Percentiles rank a stretch among this genome's conserved stretches.
phyloP scores from a whole-genome alignment of 1,284 basidiomycete species.

The Ganoderma sinense region DNA sequence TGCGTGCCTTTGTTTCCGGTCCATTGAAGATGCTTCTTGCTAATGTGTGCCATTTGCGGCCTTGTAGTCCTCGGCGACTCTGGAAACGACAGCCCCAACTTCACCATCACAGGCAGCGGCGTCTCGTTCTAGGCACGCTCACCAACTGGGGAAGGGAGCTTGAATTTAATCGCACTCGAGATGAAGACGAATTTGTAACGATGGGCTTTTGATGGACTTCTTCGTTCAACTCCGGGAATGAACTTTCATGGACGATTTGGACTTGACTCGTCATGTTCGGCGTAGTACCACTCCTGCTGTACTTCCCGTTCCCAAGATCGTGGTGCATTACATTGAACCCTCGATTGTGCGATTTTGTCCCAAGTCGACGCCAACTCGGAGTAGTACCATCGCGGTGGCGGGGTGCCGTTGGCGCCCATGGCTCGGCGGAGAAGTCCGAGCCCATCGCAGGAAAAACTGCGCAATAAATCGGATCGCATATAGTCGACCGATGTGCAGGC shows the following conservation, averaged over 20 bases:
- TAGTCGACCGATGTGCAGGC: background rate
- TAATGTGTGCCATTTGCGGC: background rate
- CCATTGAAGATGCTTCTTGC: background rate
- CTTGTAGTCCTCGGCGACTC: conserved; percentile 35
- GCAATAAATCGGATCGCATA: background rate
- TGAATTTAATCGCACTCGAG: background rate
- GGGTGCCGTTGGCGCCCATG: too few species aligned
- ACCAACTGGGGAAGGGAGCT: background rate
- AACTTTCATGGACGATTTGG: background rate
- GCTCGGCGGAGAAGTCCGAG: background rate
- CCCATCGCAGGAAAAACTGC: background rate
- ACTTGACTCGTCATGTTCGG: background rate
- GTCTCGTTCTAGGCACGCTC: background rate
- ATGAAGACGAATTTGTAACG: background rate
- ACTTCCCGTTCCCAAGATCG: background rate
- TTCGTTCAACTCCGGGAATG: background rate
- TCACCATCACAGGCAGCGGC: conserved; percentile 23
- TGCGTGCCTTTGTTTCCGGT: background rate
- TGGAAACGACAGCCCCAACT: conserved; percentile 32
- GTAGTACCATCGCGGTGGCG: too few species aligned
- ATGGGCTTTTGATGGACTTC: background rate
- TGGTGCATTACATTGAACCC: background rate
- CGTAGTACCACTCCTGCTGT: background rate
- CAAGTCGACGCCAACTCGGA: too few species aligned
- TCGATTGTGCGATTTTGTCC: too few species aligned